phyloP scores from a whole-genome alignment of 176 grass and related monocot genomes.

The Aegilops longissima region DNA sequence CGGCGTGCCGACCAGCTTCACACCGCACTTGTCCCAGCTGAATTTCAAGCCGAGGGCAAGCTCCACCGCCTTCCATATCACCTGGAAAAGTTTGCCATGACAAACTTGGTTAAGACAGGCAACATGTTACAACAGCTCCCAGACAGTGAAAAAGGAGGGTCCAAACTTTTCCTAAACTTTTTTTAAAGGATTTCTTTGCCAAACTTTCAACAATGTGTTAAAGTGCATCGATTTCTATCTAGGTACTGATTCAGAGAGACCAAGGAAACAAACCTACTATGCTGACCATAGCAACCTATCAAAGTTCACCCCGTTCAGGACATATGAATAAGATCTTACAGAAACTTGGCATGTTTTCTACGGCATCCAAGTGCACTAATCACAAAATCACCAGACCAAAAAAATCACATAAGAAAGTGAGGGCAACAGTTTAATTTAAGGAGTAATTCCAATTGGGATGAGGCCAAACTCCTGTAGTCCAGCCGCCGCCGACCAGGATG shows the following conservation, averaged over 20 bases:
- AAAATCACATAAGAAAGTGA: no score
- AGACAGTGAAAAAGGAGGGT: background rate
- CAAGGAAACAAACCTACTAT: background rate
- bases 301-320: no score
- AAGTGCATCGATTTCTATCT: background rate
- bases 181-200: conserved; percentile 19
- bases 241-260: conserved; percentile 6
- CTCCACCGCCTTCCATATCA: conserved; percentile 95
- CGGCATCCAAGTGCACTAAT: no score
- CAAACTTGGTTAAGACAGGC: conserved; percentile 1
- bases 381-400: no score
- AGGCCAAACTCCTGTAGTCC: no score
- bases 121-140: background rate
- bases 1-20: conserved; percentile 74
- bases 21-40: conserved; percentile 67
- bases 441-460: no score
- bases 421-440: no score
- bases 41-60: conserved; percentile 71
- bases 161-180: background rate
- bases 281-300: background rate
- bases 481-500: no score
- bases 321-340: no score
- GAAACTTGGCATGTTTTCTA: no score
- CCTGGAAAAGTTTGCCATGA: conserved; percentile 30
- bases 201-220: conserved; percentile 2